phyloP scores from a whole-genome alignment of 495 filamentous ascomycete species.

The Cladorrhinum samala region DNA sequence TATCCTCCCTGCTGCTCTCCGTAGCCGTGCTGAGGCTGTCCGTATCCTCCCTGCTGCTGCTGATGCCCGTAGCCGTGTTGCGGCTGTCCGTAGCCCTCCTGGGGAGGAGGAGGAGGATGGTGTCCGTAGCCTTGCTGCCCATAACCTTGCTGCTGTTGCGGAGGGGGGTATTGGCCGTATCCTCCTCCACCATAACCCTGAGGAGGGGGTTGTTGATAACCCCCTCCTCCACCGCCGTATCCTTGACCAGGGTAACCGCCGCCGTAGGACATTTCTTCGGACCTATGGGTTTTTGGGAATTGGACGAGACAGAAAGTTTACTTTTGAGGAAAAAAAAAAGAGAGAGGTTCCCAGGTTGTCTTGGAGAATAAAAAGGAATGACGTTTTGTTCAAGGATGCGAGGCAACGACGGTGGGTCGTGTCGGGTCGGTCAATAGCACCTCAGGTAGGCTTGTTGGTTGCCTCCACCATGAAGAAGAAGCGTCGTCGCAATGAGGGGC shows the following conservation, averaged over 20 bases:
- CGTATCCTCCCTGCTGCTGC: slow-evolving; percentile 14
- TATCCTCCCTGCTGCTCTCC: slow-evolving; percentile 17
- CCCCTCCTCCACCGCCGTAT: slow-evolving; percentile 14
- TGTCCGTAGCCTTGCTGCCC: slow-evolving; percentile 12
- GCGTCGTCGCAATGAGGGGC: not conserved
- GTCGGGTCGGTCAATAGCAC: not conserved
- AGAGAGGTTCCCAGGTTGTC: not conserved
- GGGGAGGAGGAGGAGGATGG: slow-evolving; percentile 18
- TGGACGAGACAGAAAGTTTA: not conserved
- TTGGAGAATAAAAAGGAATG: not conserved
- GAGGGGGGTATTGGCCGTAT: slow-evolving; percentile 24
- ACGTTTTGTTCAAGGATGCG: not conserved
- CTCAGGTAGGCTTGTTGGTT: too few species aligned
- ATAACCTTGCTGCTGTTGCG: slow-evolving; percentile 8
- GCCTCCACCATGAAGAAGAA: too few species aligned
- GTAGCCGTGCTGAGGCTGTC: slow-evolving; percentile 16
- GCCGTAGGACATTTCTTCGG: slow-evolving; percentile 23
- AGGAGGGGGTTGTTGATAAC: slow-evolving; percentile 6
- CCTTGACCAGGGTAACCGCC: slow-evolving; percentile 25
- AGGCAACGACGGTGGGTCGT: not conserved
- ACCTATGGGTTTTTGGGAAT: not conserved
- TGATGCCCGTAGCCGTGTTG: slow-evolving; percentile 18
- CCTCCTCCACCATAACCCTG: slow-evolving; percentile 19
- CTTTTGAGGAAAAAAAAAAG: not conserved
- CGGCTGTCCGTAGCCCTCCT: slow-evolving; percentile 9